phyloP scores from a whole-genome alignment of 352 stramenopile genomes.

The Pythium plurisporium region DNA sequence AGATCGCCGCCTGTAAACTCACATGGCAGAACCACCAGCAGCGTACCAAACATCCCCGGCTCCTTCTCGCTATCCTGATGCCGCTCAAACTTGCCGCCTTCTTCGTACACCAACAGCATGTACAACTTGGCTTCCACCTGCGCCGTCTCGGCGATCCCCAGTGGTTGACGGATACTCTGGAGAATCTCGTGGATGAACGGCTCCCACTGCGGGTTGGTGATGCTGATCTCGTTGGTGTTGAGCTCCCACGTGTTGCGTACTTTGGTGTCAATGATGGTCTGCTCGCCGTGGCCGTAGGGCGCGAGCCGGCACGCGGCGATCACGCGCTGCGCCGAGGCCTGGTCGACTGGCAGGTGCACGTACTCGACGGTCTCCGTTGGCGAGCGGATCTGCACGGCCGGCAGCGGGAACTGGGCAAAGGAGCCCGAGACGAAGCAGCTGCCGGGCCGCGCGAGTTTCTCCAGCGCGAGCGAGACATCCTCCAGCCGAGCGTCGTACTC shows the following conservation, averaged over 20 bases:
- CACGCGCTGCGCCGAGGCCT: not conserved
- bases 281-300: slow-evolving; percentile 17
- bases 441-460: slow-evolving; percentile 3
- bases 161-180: not conserved
- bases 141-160: slow-evolving; percentile 11
- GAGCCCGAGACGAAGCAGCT: slow-evolving; percentile 3
- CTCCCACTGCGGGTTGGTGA: slow-evolving; percentile 11
- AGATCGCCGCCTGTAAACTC: slow-evolving; percentile 23
- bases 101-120: slow-evolving; percentile 43
- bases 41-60: slow-evolving; percentile 42
- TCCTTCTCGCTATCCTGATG: slow-evolving; percentile 54
- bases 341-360: not conserved
- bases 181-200: slow-evolving; percentile 11
- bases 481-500: slow-evolving; percentile 6
- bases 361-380: not conserved
- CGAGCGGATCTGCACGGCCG: not conserved
- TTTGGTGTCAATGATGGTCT: slow-evolving; percentile 18
- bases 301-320: slow-evolving; percentile 12
- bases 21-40: slow-evolving; percentile 37
- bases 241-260: slow-evolving; percentile 26
- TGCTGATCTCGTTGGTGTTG: not conserved
- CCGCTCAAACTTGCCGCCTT: slow-evolving; percentile 33
- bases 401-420: not conserved
- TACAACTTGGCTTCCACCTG: slow-evolving; percentile 22
- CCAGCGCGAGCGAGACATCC: slow-evolving; percentile 1